Conservation (phyloP, 2,329 filamentous ascomycete genomes). For the Phialophora chinensis region DNA sequence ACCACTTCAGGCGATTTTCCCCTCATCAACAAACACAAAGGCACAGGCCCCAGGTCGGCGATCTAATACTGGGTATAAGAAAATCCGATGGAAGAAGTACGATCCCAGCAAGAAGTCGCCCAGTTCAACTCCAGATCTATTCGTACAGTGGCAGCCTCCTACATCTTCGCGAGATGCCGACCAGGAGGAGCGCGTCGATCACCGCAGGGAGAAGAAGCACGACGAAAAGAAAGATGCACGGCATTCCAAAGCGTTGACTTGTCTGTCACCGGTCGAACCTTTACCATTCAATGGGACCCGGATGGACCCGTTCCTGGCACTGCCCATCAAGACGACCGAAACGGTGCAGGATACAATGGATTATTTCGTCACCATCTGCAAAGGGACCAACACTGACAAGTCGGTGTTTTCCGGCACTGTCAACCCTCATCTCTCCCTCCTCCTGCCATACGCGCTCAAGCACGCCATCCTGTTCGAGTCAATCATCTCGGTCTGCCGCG, state of each 20-base stretch:
- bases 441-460: constrained; percentile 37
- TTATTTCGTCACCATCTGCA: constrained; percentile 34
- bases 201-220: constrained; percentile 4
- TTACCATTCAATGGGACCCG: constrained; percentile 33
- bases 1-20: constrained; percentile 10
- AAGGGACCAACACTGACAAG: constrained; percentile 15
- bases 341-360: constrained; percentile 33
- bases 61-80: constrained; percentile 20
- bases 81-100: constrained; percentile 32
- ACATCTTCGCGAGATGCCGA: not conserved
- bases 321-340: constrained; percentile 35
- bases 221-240: not conserved
- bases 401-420: constrained; percentile 15
- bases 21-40: constrained; percentile 6
- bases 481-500: constrained; percentile 37
- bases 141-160: constrained; percentile 31
- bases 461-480: constrained; percentile 36
- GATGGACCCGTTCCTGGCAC: constrained; percentile 31
- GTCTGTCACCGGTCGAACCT: constrained; percentile 29
- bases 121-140: constrained; percentile 11
- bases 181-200: constrained; percentile 1
- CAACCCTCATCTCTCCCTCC: constrained; percentile 36
- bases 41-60: constrained; percentile 4
- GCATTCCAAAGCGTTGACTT: not conserved
- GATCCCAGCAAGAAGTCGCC: constrained; percentile 24